Base-by-base conservation (phyloP, 116 monocot species). In the Cymodocea nodosa region DNA sequence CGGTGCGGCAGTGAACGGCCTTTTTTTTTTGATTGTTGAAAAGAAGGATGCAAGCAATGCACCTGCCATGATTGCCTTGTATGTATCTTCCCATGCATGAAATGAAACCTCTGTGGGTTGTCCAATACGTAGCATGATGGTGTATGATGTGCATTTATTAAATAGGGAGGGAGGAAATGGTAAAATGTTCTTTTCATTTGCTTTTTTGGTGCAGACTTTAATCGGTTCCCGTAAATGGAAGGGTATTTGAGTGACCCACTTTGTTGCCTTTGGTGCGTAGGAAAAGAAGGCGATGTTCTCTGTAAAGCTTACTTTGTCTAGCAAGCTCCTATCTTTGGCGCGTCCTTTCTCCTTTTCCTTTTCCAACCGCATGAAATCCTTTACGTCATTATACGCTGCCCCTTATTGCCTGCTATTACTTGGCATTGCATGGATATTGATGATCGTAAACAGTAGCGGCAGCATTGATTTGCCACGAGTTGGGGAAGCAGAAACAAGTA, bases 231-330 rank as follows among this genome's bases (percentile, higher is more conserved):
- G 50, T 25, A 50, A 62, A 62, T 62, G 39, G 14, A 23, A 19
- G 16, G 64, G 52, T 30, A 23, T 34, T 18, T 50, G 49, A 51
- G 70, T 69, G 71, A 60, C 73, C 74, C 74, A 74, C 82, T 15
- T 65, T 71, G 56, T 48, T 75, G 69, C 59, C 76, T 61, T 59
- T 75, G 63, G 56, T 63, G 61, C 62, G 57, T 53, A 63, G 63
- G 65, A 71, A 78, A 73, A 76, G 55, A 75, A 72, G 65, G 75
- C 65, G 70, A 68, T 83, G 83, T 83, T 59, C 59, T 79, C 83
- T 83, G 79, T 70, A 83, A 83, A 83, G 79, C 70, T 83, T 83
- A 73, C 83, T 79, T 83, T 78, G 79, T 76, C 79, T 73, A 79
- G 59, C 83, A 76, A 73, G 37, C 69, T 62, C 64, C 70, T 70